These are phyloP conservation scores for Parietichytrium sp. DNA, from an alignment of 108 stramenopile genomes.

Conservation along the genomic window DNA sequence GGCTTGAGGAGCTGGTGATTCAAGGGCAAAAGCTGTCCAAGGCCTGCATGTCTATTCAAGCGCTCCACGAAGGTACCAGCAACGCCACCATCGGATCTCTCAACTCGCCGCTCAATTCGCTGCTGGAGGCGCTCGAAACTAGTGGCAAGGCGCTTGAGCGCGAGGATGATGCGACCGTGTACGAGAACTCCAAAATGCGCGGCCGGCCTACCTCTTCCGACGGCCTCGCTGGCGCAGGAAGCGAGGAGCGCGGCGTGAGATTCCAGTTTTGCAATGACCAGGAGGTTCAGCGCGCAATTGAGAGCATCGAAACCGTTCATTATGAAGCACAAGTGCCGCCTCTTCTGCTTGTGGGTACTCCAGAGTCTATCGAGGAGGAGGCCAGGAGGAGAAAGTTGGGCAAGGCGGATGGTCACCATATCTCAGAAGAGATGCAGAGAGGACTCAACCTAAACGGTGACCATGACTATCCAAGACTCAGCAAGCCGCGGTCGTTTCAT, in stretches of 20 bases:
- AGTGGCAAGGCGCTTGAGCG: background rate
- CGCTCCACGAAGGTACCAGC: background rate
- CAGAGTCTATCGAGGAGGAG: background rate
- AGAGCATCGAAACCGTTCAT: conserved; percentile 34
- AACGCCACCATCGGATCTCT: conserved; percentile 33
- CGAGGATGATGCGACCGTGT: background rate
- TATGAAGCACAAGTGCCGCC: background rate
- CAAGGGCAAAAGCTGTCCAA: conserved; percentile 6
- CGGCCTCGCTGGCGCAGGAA: background rate
- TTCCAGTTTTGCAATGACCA: conserved; percentile 35
- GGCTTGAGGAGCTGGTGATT: conserved; percentile 22
- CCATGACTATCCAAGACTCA: no score
- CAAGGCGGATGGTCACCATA: no score
- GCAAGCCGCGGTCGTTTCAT: no score
- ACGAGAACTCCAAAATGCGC: background rate
- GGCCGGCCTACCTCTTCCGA: background rate
- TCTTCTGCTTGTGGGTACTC: conserved; percentile 13
- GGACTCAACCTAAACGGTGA: no score
- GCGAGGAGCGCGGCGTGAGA: conserved; percentile 18
- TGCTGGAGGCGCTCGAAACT: conserved; percentile 32
- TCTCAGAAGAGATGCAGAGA: no score
- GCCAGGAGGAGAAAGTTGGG: background rate
- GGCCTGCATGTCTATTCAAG: conserved; percentile 17
- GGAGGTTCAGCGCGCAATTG: conserved; percentile 34
- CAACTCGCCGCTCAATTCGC: conserved; percentile 2